Percentiles rank a stretch among this genome's conserved stretches.
Conservation (phyloP, 495 filamentous ascomycete genomes). For the Baudoinia panamericana region DNA sequence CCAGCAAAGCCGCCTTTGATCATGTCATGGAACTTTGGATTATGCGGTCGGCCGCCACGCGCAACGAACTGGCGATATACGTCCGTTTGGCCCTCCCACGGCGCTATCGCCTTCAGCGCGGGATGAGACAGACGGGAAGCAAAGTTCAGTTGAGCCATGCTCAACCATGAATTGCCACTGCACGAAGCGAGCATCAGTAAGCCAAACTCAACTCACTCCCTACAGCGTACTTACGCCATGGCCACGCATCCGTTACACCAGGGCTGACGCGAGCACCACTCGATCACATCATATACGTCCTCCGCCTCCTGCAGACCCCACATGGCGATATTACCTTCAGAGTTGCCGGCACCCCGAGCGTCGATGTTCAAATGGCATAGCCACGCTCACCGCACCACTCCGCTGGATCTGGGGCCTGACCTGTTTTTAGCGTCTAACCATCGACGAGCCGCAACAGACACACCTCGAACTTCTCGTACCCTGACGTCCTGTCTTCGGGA, state of each 20-base stretch:
- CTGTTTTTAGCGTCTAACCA: no score
- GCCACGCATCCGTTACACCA: slow-evolving; percentile 38
- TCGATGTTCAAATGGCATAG: slow-evolving; percentile 36
- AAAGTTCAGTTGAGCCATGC: no score
- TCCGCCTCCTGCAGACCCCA: slow-evolving; percentile 36
- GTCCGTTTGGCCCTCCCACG: slow-evolving; percentile 37
- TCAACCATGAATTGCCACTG: no score
- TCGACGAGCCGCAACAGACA: no score
- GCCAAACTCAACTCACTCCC: no score
- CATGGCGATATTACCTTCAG: slow-evolving; percentile 31
- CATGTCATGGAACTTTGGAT: slow-evolving; percentile 26
- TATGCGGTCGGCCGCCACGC: slow-evolving; percentile 30
- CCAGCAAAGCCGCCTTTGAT: slow-evolving; percentile 5
- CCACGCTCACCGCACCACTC: slow-evolving; percentile 32
- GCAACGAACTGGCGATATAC: no score
- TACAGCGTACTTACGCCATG: no score
- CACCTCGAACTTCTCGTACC: slow-evolving; percentile 34
- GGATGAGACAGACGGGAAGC: no score
- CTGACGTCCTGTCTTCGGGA: neutral
- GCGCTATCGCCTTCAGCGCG: slow-evolving; percentile 33
- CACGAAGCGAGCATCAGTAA: no score
- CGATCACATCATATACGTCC: slow-evolving; percentile 35
- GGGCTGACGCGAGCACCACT: slow-evolving; percentile 28
- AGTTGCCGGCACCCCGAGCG: slow-evolving; percentile 32
- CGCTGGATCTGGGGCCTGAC: slow-evolving; percentile 34